phyloP scores from a whole-genome alignment of 2,329 filamentous ascomycete species.

The Botryotinia convoluta region DNA sequence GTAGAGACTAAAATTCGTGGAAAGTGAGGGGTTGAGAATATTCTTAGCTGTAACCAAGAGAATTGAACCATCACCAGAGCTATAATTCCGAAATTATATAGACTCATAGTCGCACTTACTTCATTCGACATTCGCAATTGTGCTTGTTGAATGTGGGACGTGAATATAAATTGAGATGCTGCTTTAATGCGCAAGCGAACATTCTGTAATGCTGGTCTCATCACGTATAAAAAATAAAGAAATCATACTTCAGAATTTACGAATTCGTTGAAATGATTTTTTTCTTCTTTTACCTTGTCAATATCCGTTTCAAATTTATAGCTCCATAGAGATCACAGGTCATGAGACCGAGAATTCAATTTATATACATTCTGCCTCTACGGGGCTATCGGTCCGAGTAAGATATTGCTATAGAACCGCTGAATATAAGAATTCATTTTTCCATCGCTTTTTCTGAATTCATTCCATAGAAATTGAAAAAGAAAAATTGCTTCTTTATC shows the following conservation, averaged over 20 bases:
- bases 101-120: not conserved
- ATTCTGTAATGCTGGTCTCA: not conserved
- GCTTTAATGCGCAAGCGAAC: not conserved
- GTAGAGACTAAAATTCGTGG: not conserved
- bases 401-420: constrained; percentile 36
- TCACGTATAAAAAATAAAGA: not conserved
- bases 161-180: not conserved
- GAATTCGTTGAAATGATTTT: not conserved
- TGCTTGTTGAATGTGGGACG: not conserved
- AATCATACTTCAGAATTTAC: rapidly evolving
- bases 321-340: not conserved
- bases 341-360: not conserved
- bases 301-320: not conserved
- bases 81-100: not conserved
- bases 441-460: not conserved
- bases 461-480: not conserved
- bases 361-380: constrained; percentile 10
- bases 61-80: not conserved
- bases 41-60: not conserved
- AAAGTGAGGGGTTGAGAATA: not conserved
- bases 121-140: not conserved
- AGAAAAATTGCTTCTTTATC: not conserved
- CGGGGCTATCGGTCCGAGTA: constrained; percentile 10
- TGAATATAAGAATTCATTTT: not conserved
- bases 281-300: not conserved